These are phyloP conservation scores for Lyophyllum semitale DNA, from an alignment of 768 basidiomycete species.

Conservation along the genomic window DNA sequence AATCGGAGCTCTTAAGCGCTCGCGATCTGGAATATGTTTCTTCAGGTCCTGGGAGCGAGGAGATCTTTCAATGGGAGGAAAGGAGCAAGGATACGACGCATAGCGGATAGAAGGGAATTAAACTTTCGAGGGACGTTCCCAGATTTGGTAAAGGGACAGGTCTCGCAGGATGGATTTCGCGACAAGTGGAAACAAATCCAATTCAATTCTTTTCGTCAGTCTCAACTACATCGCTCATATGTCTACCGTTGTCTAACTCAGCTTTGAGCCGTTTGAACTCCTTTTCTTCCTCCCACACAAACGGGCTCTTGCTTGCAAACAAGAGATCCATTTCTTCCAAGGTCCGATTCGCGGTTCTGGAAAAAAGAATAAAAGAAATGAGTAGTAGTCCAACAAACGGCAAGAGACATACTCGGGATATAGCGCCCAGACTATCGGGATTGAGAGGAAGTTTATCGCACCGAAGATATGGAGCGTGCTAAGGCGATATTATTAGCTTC, in stretches of 20 bases:
- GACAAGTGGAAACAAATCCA: too few species aligned
- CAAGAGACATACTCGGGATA: conserved; percentile 39
- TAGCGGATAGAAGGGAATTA: too few species aligned
- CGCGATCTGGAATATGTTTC: too few species aligned
- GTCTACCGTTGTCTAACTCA: conserved; percentile 24
- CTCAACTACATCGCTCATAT: conserved; percentile 17
- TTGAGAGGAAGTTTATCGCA: conserved; percentile 41
- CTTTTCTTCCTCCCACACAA: conserved; percentile 45
- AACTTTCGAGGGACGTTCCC: background rate
- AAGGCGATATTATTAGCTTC: background rate
- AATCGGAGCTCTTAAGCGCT: too few species aligned
- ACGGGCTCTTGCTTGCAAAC: conserved; percentile 45
- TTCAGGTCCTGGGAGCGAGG: too few species aligned
- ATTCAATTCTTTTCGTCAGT: background rate
- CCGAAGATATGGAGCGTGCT: conserved; percentile 48
- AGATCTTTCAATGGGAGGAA: too few species aligned
- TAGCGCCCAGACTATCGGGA: conserved; percentile 45
- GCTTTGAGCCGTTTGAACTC: conserved; percentile 38
- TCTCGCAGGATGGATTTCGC: too few species aligned
- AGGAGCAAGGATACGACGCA: too few species aligned
- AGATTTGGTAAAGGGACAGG: too few species aligned
- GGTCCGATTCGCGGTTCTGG: conserved; percentile 33
- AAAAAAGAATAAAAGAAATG: background rate
- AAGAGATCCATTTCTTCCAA: conserved; percentile 47
- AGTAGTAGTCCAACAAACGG: background rate